Base-by-base conservation (phyloP, 2,329 filamentous ascomycete genomes). In the Parafenestella ontariensis region DNA sequence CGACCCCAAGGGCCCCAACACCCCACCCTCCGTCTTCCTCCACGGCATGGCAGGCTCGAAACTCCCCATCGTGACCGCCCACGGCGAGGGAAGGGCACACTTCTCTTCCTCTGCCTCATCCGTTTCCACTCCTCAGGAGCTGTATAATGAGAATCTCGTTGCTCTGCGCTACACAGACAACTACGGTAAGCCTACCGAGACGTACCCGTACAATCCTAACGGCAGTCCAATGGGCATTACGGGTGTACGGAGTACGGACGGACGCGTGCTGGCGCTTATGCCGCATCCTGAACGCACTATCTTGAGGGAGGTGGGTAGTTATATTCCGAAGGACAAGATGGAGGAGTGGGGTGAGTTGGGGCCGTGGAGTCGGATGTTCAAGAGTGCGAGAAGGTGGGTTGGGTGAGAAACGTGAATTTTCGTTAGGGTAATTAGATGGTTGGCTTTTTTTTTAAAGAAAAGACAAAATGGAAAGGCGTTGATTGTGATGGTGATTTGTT, bases 221-320 rank as follows among this genome's bases (percentile, higher is more conserved):
- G 92, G 92, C 47, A 92, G 89, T 71, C 90, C 91, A 0, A 82
- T 84, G 58, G 92, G 91, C 70, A 89, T 96, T 61, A 90, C 92
- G 1, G 92, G 88, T 71, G 89, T 96, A 23, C 83, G 89, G 65
- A 92, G 86, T 66, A 83, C 81, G 39, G 89, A 96, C 71, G 92
- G 92, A 11, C 84, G 91, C 52, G 90, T 96, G 1, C 76, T 96
- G 64, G 92, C 92, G 6, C 85, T 96, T 79, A 96, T 97, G 92
- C 93, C 93, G 57, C 92, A 96, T 75, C 92, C 92, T 1, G 92
- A 97, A 79, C 85, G 92, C n/a, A 96, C 91, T 15, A 87, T 96
- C 54, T 80, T 96, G 80, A 87, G 86, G 52, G 90, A 91, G 54
- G 88, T 92, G 56, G 87, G 83, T 43, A 94, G 90, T 74, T 96